A percentile compares a stretch with the other conserved stretches of the same genome.
Conservation (phyloP, 768 basidiomycete genomes). For the Amanita rubescens region DNA sequence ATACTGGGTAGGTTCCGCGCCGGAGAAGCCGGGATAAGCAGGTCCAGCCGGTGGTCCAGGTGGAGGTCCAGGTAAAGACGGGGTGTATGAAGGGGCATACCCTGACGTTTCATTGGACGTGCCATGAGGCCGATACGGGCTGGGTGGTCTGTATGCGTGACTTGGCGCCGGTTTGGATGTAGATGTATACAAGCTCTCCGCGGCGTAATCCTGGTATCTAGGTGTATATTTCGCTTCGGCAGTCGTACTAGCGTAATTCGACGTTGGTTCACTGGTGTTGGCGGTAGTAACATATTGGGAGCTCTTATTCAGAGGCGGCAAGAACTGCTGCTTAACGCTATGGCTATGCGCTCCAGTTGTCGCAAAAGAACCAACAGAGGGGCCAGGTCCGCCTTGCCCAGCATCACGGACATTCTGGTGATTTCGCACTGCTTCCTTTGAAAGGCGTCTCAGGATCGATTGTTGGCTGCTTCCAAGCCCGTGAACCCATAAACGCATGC, state of each 20-base stretch:
- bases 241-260: background rate
- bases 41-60: slow-evolving; percentile 9
- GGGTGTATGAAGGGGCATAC: slow-evolving; percentile 30
- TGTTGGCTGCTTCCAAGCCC: slow-evolving; percentile 40
- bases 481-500: slow-evolving; percentile 55
- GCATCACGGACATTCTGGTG: slow-evolving; percentile 62
- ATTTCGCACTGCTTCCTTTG: slow-evolving; percentile 59
- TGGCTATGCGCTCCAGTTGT: slow-evolving; percentile 38
- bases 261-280: background rate
- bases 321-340: slow-evolving; percentile 39
- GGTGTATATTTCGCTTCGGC: background rate
- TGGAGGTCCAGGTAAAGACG: slow-evolving; percentile 28
- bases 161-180: background rate
- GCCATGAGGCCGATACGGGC: slow-evolving; percentile 18
- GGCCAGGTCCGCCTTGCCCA: slow-evolving; percentile 42
- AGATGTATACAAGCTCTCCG: background rate
- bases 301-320: slow-evolving; percentile 34
- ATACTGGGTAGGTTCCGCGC: slow-evolving; percentile 1
- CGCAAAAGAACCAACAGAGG: slow-evolving; percentile 41
- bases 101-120: slow-evolving; percentile 17
- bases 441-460: slow-evolving; percentile 47
- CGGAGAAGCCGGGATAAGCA: slow-evolving; percentile 16
- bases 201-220: background rate
- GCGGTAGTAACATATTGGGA: slow-evolving; percentile 36
- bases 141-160: slow-evolving; percentile 16